These are phyloP conservation scores for Luvunga scandens DNA, from an alignment of 345 rosid species.

Conservation along the genomic window DNA sequence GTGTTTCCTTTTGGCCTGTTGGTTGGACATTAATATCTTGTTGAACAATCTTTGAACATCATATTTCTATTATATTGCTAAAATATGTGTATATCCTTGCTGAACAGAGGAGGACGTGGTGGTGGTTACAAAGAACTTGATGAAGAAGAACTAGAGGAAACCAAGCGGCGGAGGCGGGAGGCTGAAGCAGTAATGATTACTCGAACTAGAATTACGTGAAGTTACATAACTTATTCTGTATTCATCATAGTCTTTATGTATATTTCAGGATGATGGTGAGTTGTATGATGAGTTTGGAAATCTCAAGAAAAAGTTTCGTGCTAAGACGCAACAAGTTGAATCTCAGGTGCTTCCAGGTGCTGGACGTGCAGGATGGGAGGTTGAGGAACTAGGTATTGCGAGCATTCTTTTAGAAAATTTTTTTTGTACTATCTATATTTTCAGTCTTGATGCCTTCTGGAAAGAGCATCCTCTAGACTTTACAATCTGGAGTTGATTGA, in stretches of 20 bases:
- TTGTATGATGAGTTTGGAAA: constrained; percentile 99
- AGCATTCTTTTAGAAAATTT: not conserved
- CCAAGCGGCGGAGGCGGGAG: constrained; percentile 82
- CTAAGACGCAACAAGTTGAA: constrained; percentile 78
- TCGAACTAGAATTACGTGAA: constrained; percentile 7
- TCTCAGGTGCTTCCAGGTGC: constrained; percentile 60
- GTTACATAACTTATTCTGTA: constrained; percentile 11
- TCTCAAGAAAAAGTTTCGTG: constrained; percentile 92
- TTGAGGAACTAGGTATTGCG: constrained; percentile 77
- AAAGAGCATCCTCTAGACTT: not conserved
- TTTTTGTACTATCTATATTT: not conserved
- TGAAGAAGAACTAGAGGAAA: constrained; percentile 98
- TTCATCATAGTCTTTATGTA: constrained; percentile 18
- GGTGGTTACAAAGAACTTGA: constrained; percentile 99
- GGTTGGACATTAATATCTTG: not conserved
- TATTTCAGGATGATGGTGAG: constrained; percentile 90
- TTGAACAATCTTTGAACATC: not conserved
- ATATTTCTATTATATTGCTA: not conserved
- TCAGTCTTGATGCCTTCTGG: not conserved
- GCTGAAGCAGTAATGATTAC: constrained; percentile 74
- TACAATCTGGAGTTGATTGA: not conserved
- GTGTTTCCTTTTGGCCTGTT: not conserved
- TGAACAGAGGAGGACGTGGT: constrained; percentile 90
- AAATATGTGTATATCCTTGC: constrained; percentile 4
- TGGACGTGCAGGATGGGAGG: constrained; percentile 99